Percentiles rank a stretch among this genome's conserved stretches.
phyloP scores from a whole-genome alignment of 495 filamentous ascomycete genomes.

The Xylaria cubensis region DNA sequence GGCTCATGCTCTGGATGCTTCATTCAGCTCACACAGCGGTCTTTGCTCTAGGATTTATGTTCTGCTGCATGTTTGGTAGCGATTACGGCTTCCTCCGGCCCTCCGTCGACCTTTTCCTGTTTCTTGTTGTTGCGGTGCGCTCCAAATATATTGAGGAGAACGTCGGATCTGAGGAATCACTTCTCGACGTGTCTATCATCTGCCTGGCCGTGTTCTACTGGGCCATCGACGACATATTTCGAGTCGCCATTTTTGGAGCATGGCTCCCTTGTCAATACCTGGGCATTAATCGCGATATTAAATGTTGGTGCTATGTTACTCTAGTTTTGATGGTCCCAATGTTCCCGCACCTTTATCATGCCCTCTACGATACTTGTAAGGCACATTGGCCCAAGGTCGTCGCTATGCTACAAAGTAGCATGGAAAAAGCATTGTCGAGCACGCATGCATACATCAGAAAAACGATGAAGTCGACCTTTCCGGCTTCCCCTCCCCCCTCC shows the following conservation, averaged over 20 bases:
- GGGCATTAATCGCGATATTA: not conserved
- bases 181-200: not conserved
- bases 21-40: not conserved
- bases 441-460: not conserved
- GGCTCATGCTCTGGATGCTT: slow-evolving; percentile 15
- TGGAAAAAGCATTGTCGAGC: not conserved
- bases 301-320: not conserved
- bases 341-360: not conserved
- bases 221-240: not conserved
- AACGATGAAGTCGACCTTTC: not conserved
- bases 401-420: not conserved
- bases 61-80: slow-evolving; percentile 7
- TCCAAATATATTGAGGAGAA: not conserved
- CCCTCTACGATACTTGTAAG: not conserved
- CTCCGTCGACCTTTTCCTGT: not conserved
- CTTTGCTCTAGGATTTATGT: not conserved
- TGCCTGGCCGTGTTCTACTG: not conserved
- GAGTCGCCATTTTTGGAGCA: slow-evolving; percentile 9
- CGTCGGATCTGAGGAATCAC: not conserved
- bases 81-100: not conserved
- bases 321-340: not conserved
- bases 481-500: not conserved
- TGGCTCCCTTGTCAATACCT: slow-evolving; percentile 15
- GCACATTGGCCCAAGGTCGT: not conserved
- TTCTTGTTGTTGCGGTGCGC: not conserved